Percentiles rank a stretch among this genome's conserved stretches.
Conservation (phyloP, 2,329 filamentous ascomycete genomes). For the Fusarium goolgardi region DNA sequence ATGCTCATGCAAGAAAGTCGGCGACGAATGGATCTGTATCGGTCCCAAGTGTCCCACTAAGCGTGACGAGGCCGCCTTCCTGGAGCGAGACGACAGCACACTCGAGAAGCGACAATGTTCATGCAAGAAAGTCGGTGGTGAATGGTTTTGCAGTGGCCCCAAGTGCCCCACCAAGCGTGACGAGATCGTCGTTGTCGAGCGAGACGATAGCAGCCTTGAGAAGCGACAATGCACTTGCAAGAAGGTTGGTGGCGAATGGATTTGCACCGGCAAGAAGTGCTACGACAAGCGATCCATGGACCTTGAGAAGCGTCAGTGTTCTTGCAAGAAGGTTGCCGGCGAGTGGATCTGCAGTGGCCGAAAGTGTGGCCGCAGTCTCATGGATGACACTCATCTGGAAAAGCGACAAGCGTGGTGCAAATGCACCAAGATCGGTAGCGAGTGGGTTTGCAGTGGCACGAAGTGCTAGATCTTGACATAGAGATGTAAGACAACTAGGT, state of each 20-base stretch:
- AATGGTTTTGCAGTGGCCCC: conserved; percentile 5
- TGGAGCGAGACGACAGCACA: too few species aligned
- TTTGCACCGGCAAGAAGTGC: conserved; percentile 11
- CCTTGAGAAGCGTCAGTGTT: conserved; percentile 3
- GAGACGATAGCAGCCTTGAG: background rate
- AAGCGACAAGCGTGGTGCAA: conserved; percentile 5
- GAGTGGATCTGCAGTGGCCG: conserved; percentile 16
- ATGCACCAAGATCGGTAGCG: conserved; percentile 7
- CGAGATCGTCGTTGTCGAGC: background rate
- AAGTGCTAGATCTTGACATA: background rate
- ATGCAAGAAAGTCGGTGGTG: conserved; percentile 14
- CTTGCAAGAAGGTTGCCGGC: conserved; percentile 8
- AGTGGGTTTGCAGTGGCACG: conserved; percentile 8
- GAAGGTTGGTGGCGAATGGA: conserved; percentile 5
- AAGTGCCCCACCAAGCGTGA: conserved; percentile 3
- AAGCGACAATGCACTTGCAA: conserved; percentile 19
- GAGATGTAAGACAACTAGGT: fast-evolving
- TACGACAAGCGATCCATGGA: conserved; percentile 6
- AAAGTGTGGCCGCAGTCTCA: conserved; percentile 10
- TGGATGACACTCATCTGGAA: background rate
- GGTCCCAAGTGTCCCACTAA: conserved; percentile 3
- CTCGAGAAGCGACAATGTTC: too few species aligned
- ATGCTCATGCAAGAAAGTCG: conserved; percentile 19
- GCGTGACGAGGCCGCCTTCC: background rate
- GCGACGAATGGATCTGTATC: conserved; percentile 6